Evolutionary conservation across 768 basidiomycete genomes (phyloP), one percentile per base, ranked within the genome.

Genomic region (Tulasnella sp.): DNA sequence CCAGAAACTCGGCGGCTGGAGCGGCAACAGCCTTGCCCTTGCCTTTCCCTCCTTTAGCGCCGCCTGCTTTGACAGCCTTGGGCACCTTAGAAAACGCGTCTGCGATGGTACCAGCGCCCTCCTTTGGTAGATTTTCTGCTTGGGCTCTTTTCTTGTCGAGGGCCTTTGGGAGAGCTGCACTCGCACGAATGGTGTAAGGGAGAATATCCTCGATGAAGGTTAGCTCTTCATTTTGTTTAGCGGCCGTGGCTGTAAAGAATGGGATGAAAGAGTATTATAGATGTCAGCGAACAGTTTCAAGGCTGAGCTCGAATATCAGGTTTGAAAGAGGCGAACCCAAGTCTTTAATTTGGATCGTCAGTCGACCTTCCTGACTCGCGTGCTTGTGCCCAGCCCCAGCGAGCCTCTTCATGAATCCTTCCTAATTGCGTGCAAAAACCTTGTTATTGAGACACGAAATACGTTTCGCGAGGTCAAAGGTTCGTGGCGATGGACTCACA

Each of bases 391-490:
- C 68, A 31, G 69, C 66, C 24, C 69, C 66, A 62, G 70, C 68
- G 45, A 71, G 66, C 59, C 69, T 65, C 48, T 71, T 67, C 49
- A 72, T 66, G 58, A 72, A 72, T 49, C 70, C 69, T 66, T 72
- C 71, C 71, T 72, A 42, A 19, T 27, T 2, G 48, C 42, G 44
- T 27, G 43, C 17, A 46, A 10, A 9, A 44, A 15, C 25, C 34
- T 15, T 45, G 27, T 31, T 9, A 43, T n/a, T 34, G 46, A 15
- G 42, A 46, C 11, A 22, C 25, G 1, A 10, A 22, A 31, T n/a
- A 31, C 7, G 22, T 43, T 21, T n/a, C n/a, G n/a, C n/a, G n/a
- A n/a, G n/a, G n/a, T n/a, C n/a, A n/a, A n/a, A n/a, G n/a, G n/a
- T n/a, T n/a, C n/a, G n/a, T n/a, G n/a, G n/a, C 29, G 41, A 25